Percentiles rank a stretch among this genome's conserved stretches.
phyloP scores from a whole-genome alignment of 257 asterid species.

The Knoxia roxburghii region DNA sequence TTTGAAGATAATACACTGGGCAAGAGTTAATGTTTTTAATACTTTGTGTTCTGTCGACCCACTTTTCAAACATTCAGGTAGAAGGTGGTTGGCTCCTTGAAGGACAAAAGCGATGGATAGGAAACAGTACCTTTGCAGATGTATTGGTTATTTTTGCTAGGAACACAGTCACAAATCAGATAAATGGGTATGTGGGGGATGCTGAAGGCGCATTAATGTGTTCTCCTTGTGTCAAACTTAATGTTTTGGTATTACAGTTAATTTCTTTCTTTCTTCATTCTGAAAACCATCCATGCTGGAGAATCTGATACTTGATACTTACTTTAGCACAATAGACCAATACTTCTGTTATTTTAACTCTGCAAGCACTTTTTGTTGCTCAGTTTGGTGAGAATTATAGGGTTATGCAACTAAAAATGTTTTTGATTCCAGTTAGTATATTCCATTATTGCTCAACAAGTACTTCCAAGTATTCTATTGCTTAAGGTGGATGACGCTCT shows the following conservation, averaged over 20 bases:
- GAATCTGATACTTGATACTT: not conserved
- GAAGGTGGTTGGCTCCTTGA: slow-evolving; percentile 97
- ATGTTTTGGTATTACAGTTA: too few species aligned
- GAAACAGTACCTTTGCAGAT: slow-evolving; percentile 95
- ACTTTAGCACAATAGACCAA: not conserved
- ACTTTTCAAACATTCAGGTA: slow-evolving; percentile 47
- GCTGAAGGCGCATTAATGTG: not conserved
- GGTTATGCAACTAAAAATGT: not conserved
- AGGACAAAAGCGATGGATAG: slow-evolving; percentile 99
- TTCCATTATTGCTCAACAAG: not conserved
- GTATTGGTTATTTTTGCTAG: slow-evolving; percentile 79
- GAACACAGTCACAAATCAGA: slow-evolving; percentile 67
- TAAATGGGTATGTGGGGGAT: slow-evolving; percentile 57
- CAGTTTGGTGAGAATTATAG: not conserved
- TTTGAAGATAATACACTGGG: slow-evolving; percentile 1
- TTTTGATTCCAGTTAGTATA: not conserved
- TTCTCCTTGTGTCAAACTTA: not conserved
- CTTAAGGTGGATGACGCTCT: slow-evolving; percentile 22
- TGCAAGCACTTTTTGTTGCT: not conserved
- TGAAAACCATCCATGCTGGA: not conserved
- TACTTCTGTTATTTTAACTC: not conserved
- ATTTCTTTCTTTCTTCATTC: not conserved
- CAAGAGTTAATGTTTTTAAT: not conserved
- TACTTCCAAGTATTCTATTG: not conserved
- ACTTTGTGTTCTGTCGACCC: not conserved